A percentile compares a stretch with the other conserved stretches of the same genome.
These are phyloP conservation scores for Serendipita sp. DNA, from an alignment of 768 basidiomycete genomes.

Conservation along the genomic window DNA sequence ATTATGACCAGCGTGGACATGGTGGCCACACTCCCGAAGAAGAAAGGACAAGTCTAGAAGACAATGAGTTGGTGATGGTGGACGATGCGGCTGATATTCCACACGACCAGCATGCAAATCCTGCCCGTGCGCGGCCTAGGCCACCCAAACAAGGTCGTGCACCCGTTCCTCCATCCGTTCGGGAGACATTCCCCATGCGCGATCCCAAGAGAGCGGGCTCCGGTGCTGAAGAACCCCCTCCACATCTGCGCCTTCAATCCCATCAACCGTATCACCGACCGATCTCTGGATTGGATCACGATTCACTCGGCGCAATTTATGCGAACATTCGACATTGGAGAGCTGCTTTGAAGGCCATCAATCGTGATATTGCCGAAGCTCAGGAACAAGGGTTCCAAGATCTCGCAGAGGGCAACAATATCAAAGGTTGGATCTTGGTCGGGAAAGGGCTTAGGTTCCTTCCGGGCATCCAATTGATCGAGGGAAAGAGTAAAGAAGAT, in stretches of 20 bases:
- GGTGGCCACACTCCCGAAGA: conserved; percentile 1
- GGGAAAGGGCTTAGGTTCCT: conserved; percentile 51
- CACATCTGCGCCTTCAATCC: conserved; percentile 54
- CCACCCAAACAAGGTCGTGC: background rate
- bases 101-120: background rate
- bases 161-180: background rate
- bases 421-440: conserved; percentile 66
- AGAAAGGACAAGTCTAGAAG: background rate
- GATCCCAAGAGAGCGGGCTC: background rate
- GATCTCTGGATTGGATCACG: conserved; percentile 51
- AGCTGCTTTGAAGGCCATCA: conserved; percentile 52
- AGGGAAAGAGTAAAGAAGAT: conserved; percentile 70
- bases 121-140: conserved; percentile 7
- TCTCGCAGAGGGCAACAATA: conserved; percentile 47
- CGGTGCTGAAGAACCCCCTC: conserved; percentile 23
- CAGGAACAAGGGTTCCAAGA: conserved; percentile 53
- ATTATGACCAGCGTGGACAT: background rate
- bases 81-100: conserved; percentile 8
- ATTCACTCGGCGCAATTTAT: conserved; percentile 50
- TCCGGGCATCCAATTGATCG: conserved; percentile 50
- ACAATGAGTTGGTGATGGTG: background rate
- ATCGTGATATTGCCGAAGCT: conserved; percentile 51
- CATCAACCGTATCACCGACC: conserved; percentile 60
- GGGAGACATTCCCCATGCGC: conserved; percentile 13
- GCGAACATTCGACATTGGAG: conserved; percentile 55